Conservation (phyloP, 139 green algal species). For the Volvox africanus region DNA sequence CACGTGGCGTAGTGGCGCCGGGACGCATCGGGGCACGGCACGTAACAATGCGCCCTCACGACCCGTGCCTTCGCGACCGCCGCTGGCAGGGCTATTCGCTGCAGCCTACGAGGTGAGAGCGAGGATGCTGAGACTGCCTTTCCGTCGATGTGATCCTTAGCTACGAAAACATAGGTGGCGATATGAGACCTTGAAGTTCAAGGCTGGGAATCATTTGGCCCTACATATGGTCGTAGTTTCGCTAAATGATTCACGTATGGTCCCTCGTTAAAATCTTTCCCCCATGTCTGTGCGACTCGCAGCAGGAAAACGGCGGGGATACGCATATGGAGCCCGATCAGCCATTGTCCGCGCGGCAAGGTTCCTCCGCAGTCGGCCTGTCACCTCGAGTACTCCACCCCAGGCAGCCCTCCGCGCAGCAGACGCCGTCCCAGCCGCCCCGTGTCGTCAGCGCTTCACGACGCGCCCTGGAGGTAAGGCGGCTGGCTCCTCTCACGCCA, state of each 20-base stretch:
- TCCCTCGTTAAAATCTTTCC: no score
- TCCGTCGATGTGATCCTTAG: background rate
- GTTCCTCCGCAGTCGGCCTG: background rate
- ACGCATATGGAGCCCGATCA: conserved; percentile 20
- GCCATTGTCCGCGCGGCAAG: background rate
- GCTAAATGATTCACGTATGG: no score
- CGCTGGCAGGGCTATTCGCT: background rate
- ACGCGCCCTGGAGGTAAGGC: conserved; percentile 18
- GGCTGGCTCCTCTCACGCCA: no score
- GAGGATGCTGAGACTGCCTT: background rate
- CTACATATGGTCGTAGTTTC: no score
- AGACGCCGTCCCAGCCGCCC: background rate
- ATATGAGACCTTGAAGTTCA: no score
- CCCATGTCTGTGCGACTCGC: no score
- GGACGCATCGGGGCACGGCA: background rate
- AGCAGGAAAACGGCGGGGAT: conserved; percentile 8
- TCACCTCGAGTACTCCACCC: background rate
- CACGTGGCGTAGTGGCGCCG: background rate
- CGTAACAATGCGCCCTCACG: background rate
- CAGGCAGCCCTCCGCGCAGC: background rate
- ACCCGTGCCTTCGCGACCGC: conserved; percentile 3
- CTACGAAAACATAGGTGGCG: no score
- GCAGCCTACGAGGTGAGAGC: conserved; percentile 6
- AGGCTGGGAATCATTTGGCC: no score
- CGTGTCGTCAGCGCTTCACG: conserved; percentile 19